These are phyloP conservation scores for Macrocybe sp. DNA, from an alignment of 1,284 basidiomycete species.

Conservation along the genomic window DNA sequence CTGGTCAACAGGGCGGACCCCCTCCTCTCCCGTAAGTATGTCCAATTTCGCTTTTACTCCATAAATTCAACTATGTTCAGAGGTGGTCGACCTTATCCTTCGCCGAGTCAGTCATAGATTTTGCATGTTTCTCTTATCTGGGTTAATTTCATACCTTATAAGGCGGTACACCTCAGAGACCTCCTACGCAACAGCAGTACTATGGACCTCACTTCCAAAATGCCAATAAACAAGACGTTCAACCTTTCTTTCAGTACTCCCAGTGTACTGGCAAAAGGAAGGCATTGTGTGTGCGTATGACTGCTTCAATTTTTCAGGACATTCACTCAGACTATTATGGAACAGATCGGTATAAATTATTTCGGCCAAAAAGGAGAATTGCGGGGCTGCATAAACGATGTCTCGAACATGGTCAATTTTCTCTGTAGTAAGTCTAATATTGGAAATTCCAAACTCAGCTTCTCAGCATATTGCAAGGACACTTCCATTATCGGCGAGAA, in stretches of 20 bases:
- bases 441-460: neutral
- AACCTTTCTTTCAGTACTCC: conserved; percentile 78
- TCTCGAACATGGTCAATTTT: conserved; percentile 71
- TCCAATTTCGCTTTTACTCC: conserved; percentile 8
- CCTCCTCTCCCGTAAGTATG: conserved; percentile 13
- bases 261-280: conserved; percentile 80
- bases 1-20: conserved; percentile 27
- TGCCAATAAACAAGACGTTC: conserved; percentile 41
- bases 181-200: conserved; percentile 59
- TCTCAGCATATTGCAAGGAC: conserved; percentile 29
- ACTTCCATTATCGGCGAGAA: conserved; percentile 67
- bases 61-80: conserved; percentile 4
- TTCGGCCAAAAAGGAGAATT: conserved; percentile 58
- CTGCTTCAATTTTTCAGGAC: neutral
- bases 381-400: conserved; percentile 87
- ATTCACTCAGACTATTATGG: neutral
- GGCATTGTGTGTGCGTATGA: conserved; percentile 64
- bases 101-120: conserved; percentile 7
- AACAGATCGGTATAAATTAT: conserved; percentile 83
- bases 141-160: conserved; percentile 16
- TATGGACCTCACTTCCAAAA: conserved; percentile 64
- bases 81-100: conserved; percentile 11
- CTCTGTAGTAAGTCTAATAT: conserved; percentile 46
- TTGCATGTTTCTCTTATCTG: neutral
- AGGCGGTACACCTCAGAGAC: conserved; percentile 44